Evolutionary conservation across 257 asterid genomes (phyloP).

Genomic region (Misopates orontium): DNA sequence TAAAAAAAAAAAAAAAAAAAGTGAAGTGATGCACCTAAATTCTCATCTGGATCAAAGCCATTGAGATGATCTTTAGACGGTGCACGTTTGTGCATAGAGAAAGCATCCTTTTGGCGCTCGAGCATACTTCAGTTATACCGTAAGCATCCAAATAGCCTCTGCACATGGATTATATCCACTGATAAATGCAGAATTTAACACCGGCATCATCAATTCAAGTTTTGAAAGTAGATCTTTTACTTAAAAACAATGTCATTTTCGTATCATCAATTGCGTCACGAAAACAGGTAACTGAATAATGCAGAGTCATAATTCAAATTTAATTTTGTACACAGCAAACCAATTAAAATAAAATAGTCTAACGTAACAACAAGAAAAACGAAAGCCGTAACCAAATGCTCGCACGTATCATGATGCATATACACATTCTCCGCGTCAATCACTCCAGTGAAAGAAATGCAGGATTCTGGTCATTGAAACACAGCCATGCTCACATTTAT

Average conservation of each 20-base stretch:
- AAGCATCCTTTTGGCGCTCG: conserved; percentile 48
- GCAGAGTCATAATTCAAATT: too few relatives aligned
- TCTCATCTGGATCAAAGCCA: conserved; percentile 45
- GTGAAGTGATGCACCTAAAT: conserved; percentile 37
- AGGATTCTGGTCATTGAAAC: too few relatives aligned
- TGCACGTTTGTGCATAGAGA: conserved; percentile 67
- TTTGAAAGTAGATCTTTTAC: background rate
- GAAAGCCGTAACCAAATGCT: too few relatives aligned
- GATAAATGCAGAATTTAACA: background rate
- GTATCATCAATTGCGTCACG: background rate
- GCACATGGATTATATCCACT: background rate
- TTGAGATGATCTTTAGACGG: conserved; percentile 53
- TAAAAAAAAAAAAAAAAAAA: too few relatives aligned
- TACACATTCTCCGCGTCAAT: too few relatives aligned
- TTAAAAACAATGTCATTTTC: background rate
- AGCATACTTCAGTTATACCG: conserved; percentile 40
- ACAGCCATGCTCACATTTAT: too few relatives aligned
- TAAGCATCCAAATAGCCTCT: conserved; percentile 16
- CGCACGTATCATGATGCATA: too few relatives aligned
- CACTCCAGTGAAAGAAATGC: too few relatives aligned
- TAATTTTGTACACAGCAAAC: too few relatives aligned
- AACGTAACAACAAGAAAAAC: too few relatives aligned
- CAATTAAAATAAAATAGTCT: too few relatives aligned
- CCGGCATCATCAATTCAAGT: background rate
- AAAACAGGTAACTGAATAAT: too few relatives aligned